These are phyloP conservation scores for Solanum corneliomulleri DNA, from an alignment of 257 asterid genomes.

Conservation along the genomic window DNA sequence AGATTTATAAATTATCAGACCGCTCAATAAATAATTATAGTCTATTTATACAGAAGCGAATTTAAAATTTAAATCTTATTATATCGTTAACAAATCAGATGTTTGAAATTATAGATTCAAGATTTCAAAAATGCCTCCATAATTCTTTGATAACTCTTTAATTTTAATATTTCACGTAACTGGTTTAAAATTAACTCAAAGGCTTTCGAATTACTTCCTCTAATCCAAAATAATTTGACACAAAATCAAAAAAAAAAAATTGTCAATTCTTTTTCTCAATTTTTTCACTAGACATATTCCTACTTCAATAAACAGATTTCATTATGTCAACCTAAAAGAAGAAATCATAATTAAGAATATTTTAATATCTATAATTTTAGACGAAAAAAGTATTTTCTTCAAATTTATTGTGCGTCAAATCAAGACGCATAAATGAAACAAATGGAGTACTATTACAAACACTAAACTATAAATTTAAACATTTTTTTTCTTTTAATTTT, in stretches of 20 bases:
- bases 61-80: too few species aligned
- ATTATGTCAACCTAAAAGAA: neutral
- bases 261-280: too few species aligned
- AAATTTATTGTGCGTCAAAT: neutral
- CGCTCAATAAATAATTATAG: neutral
- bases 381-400: fast-evolving
- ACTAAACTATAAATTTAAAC: neutral
- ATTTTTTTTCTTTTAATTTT: neutral
- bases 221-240: neutral
- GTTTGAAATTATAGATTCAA: neutral
- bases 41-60: fast-evolving
- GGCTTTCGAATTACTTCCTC: neutral
- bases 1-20: too few species aligned
- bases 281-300: neutral
- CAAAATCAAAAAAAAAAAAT: too few species aligned
- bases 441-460: neutral
- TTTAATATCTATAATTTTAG: neutral
- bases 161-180: neutral
- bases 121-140: neutral
- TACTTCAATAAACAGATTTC: neutral
- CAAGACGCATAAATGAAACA: neutral
- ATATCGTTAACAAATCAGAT: neutral
- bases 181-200: neutral
- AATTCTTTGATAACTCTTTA: neutral
- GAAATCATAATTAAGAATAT: neutral